Evolutionary conservation across 2,329 filamentous ascomycete genomes (phyloP), one percentile per base, ranked within the genome.

Genomic region (Aspergillus puulaauensis): DNA sequence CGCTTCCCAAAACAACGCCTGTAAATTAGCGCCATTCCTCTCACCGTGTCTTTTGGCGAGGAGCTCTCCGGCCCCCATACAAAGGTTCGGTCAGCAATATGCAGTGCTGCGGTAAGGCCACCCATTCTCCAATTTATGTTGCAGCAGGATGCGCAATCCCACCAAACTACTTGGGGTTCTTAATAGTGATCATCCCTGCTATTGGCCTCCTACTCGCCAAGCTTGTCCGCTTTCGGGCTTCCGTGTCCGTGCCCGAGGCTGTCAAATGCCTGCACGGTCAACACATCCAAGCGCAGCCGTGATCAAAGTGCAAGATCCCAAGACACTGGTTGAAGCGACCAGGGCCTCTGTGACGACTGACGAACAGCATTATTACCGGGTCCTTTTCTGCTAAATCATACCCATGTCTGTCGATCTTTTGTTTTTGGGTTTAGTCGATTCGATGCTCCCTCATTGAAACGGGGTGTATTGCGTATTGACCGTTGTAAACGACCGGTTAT

Each of bases 11-110:
- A 44, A 33, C 31, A 35, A 4, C 6, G 11, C n/a, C 27, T 9
- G 6, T 46, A 44, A 27, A 35, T 45, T 45, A 53, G 40, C 40
- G 41, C 40, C 24, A 5, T 53, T 37, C n/a, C 11, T 17, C 35
- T 54, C 52, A 54, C 52, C 52, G 52, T 48, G 43, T 48, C 7
- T 47, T 39, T 46, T 40, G 44, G 33, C 27, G 52, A 41, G 24
- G 21, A 19, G 15, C 37, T 40, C 8, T 7, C 8, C 12, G 31
- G 11, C 7, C 21, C 21, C 52, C 52, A 54, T 54, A 40, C 44
- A 40, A 48, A 48, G 33, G 52, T 8, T 41, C 43, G 52, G 52
- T 48, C 52, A 47, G 52, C 35, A 47, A 6, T 4, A 6, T 4
- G 5, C 35, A 12, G 27, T 14, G 41, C 50, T 52, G 19, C 43